Percentiles rank a stretch among this genome's conserved stretches.
Conservation (phyloP, 116 monocot genomes). For the Posidonia oceanica region DNA sequence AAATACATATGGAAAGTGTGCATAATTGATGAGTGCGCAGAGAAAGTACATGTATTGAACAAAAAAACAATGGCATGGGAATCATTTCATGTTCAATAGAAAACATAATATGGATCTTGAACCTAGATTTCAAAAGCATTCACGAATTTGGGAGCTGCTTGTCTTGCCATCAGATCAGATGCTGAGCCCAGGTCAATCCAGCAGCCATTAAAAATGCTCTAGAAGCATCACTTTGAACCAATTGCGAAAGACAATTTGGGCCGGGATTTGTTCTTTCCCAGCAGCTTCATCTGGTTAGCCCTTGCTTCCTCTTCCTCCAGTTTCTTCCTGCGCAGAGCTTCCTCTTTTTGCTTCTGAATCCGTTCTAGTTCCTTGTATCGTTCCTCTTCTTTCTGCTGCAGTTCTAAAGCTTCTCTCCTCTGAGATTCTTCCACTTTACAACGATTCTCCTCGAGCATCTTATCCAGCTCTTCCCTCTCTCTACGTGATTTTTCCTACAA, state of each 20-base stretch:
- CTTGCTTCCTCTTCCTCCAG: constrained; percentile 76
- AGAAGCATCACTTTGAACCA: constrained; percentile 41
- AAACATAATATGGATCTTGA: too few species aligned
- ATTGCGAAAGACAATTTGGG: constrained; percentile 83
- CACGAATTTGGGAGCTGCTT: too few species aligned
- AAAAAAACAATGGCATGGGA: too few species aligned
- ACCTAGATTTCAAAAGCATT: too few species aligned
- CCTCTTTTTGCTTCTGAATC: constrained; percentile 80
- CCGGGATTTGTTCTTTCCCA: constrained; percentile 85
- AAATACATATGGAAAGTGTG: too few species aligned
- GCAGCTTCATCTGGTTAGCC: constrained; percentile 79
- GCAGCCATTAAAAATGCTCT: too few species aligned
- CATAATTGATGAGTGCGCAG: too few species aligned
- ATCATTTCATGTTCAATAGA: too few species aligned
- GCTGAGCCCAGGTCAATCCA: too few species aligned
- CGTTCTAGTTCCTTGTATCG: constrained; percentile 77
- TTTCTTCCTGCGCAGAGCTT: constrained; percentile 81
- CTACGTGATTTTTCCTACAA: constrained; percentile 75
- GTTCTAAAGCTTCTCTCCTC: constrained; percentile 72
- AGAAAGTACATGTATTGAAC: too few species aligned
- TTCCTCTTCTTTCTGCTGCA: constrained; percentile 81
- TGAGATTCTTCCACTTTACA: constrained; percentile 84
- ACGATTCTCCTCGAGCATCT: constrained; percentile 89
- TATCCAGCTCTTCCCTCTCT: constrained; percentile 86
- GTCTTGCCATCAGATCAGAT: too few species aligned